Conservation (phyloP, 352 stramenopile genomes). For the Phytophthora cajani region DNA sequence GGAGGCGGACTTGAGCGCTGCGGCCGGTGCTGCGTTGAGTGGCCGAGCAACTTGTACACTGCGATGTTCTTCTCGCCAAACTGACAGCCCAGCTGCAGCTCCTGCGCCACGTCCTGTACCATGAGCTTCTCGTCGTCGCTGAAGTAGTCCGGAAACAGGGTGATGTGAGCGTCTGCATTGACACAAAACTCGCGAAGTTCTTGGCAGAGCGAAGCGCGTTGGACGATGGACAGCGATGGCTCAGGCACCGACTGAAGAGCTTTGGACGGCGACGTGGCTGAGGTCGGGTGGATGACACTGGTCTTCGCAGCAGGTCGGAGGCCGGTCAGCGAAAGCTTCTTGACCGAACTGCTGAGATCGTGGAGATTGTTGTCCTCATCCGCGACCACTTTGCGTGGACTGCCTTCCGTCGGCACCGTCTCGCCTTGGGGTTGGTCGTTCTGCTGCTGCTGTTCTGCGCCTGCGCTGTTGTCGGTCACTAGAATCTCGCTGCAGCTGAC, state of each 20-base stretch:
- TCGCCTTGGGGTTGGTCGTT: conserved; percentile 24
- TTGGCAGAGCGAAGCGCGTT: conserved; percentile 55
- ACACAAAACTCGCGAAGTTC: conserved; percentile 68
- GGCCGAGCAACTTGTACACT: conserved; percentile 57
- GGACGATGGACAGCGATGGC: conserved; percentile 30
- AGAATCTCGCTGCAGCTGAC: conserved; percentile 17
- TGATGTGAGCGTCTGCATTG: conserved; percentile 56
- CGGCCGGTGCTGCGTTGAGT: conserved; percentile 23
- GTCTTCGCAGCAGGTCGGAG: conserved; percentile 17
- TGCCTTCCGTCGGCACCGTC: neutral
- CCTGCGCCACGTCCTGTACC: conserved; percentile 55
- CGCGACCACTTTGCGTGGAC: conserved; percentile 13
- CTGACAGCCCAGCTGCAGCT: conserved; percentile 65
- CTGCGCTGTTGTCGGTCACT: neutral
- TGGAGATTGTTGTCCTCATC: conserved; percentile 33
- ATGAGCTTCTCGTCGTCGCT: conserved; percentile 59
- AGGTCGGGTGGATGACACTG: conserved; percentile 17
- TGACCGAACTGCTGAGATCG: conserved; percentile 37
- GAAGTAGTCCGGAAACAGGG: conserved; percentile 77
- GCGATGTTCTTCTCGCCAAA: conserved; percentile 66
- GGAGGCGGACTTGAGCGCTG: conserved; percentile 12
- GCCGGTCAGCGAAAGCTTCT: conserved; percentile 37
- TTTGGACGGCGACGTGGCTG: conserved; percentile 16
- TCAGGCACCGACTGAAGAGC: conserved; percentile 10
- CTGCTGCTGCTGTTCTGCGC: conserved; percentile 8